phyloP scores from a whole-genome alignment of 768 basidiomycete genomes.

The Termitomyces eurrhizus region DNA sequence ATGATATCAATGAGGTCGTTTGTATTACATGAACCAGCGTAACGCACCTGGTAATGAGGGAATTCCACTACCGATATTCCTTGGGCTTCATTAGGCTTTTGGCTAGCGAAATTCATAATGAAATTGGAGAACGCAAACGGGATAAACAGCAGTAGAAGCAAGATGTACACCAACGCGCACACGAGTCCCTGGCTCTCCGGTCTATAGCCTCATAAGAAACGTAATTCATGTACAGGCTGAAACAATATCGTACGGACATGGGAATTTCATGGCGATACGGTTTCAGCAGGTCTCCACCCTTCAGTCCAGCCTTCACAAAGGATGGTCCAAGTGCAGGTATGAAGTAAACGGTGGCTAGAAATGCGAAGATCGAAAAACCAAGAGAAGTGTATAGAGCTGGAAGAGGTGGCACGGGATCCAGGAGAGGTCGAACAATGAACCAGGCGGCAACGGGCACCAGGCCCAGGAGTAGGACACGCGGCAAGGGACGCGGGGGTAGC shows the following conservation, averaged over 20 bases:
- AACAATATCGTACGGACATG: slow-evolving; percentile 45
- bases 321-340: slow-evolving; percentile 80
- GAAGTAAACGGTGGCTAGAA: slow-evolving; percentile 69
- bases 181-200: slow-evolving; percentile 94
- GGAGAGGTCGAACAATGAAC: slow-evolving; percentile 69
- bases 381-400: slow-evolving; percentile 75
- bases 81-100: slow-evolving; percentile 40
- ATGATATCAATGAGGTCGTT: background rate
- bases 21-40: background rate
- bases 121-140: slow-evolving; percentile 90
- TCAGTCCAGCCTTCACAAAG: slow-evolving; percentile 79
- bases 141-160: slow-evolving; percentile 86
- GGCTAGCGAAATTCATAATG: slow-evolving; percentile 43
- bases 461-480: slow-evolving; percentile 48
- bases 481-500: slow-evolving; percentile 44
- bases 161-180: slow-evolving; percentile 85
- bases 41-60: slow-evolving; percentile 71
- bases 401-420: slow-evolving; percentile 64
- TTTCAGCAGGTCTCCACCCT: slow-evolving; percentile 87
- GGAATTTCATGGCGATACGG: slow-evolving; percentile 52
- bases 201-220: slow-evolving; percentile 37
- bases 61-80: slow-evolving; percentile 67
- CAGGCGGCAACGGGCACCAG: slow-evolving; percentile 67
- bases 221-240: background rate
- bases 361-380: slow-evolving; percentile 82